phyloP scores from a whole-genome alignment of 306 rosid genomes.

The Arachis stenosperma region DNA sequence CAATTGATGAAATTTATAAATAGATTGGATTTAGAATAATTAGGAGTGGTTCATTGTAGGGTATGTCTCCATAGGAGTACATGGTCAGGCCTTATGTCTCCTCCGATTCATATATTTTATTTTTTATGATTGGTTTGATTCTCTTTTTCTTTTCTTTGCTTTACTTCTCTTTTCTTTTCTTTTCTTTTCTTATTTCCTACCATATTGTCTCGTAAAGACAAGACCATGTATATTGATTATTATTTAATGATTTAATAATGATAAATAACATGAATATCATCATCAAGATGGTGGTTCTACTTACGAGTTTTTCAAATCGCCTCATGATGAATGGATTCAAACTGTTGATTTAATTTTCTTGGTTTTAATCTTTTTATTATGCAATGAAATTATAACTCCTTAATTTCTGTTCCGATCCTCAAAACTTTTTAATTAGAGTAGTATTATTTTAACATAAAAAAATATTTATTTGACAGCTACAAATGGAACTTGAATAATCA shows the following conservation, averaged over 20 bases:
- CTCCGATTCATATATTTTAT: not conserved
- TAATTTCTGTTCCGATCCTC: too few relatives aligned
- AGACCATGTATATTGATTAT: slow-evolving; percentile 11
- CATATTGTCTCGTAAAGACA: slow-evolving; percentile 4
- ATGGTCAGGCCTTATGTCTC: not conserved
- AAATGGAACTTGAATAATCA: too few relatives aligned
- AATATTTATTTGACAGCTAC: too few relatives aligned
- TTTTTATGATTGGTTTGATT: not conserved
- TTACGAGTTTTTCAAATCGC: not conserved
- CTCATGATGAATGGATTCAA: not conserved
- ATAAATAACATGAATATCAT: too few relatives aligned
- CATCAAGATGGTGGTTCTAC: not conserved
- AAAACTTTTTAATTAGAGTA: too few relatives aligned
- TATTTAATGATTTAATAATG: not conserved
- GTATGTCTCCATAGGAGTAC: not conserved
- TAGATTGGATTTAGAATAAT: slow-evolving; percentile 37
- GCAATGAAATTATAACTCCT: too few relatives aligned
- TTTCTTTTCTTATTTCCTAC: not conserved
- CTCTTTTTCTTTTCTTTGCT: not conserved
- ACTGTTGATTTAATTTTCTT: not conserved
- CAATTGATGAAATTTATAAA: not conserved
- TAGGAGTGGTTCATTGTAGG: not conserved
- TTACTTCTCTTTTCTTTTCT: not conserved
- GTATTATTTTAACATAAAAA: too few relatives aligned
- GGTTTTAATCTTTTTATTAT: not conserved